Evolutionary conservation across 1,284 basidiomycete genomes (phyloP).

Genomic region (Ustilago bromivora): DNA sequence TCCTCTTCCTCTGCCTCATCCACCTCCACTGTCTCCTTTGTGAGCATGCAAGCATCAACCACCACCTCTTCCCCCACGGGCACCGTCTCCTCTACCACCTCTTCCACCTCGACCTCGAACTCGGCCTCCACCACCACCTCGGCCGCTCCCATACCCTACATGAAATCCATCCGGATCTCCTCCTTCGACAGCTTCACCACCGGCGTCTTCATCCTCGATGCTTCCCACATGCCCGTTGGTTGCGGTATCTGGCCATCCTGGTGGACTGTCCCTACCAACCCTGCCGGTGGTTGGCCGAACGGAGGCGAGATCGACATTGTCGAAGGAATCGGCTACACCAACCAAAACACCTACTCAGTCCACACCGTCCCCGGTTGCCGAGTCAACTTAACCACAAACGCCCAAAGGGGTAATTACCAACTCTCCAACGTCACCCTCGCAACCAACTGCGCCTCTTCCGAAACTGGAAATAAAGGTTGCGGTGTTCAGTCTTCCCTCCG

Average conservation of each 20-base stretch:
- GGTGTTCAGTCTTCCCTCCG: conserved; percentile 73
- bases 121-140: conserved; percentile 24
- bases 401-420: conserved; percentile 33
- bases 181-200: conserved; percentile 56
- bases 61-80: conserved; percentile 6
- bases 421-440: conserved; percentile 58
- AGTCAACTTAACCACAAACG: conserved; percentile 42
- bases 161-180: conserved; percentile 46
- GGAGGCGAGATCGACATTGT: conserved; percentile 64
- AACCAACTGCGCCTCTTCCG: conserved; percentile 75
- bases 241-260: conserved; percentile 65
- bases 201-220: conserved; percentile 53
- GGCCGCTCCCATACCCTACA: conserved; percentile 36
- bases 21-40: background rate
- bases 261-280: conserved; percentile 55
- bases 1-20: background rate
- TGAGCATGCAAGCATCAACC: background rate
- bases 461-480: conserved; percentile 77
- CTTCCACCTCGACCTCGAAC: conserved; percentile 13
- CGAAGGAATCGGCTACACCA: conserved; percentile 56
- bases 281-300: conserved; percentile 54
- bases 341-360: conserved; percentile 54
- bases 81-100: conserved; percentile 3
- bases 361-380: conserved; percentile 51
- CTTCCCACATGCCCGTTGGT: conserved; percentile 51